These are phyloP conservation scores for Schoenoplectus triqueter DNA, from an alignment of 202 grass and related monocot genomes.

Conservation along the genomic window DNA sequence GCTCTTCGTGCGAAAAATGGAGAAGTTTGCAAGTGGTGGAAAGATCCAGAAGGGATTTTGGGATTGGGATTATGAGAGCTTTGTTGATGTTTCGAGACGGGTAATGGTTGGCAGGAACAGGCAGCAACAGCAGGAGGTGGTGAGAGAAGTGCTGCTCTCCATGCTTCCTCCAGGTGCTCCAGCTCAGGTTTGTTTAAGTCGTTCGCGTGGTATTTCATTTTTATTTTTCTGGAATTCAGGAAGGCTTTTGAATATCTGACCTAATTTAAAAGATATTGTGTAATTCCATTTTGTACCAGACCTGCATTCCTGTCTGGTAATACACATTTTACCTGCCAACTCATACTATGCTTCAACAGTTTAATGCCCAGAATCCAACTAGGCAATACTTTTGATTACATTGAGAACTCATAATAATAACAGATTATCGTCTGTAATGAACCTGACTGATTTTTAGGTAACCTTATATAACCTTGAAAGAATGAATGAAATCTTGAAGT, in stretches of 20 bases:
- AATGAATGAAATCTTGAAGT: not conserved
- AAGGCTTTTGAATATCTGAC: too few relatives aligned
- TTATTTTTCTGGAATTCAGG: too few relatives aligned
- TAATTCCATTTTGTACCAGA: not conserved
- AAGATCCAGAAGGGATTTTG: conserved; percentile 49
- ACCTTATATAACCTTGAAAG: not conserved
- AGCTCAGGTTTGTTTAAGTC: conserved; percentile 40
- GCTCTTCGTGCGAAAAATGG: conserved; percentile 85
- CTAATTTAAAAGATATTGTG: too few relatives aligned
- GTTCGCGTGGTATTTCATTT: not conserved
- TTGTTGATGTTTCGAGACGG: conserved; percentile 88
- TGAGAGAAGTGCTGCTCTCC: conserved; percentile 82
- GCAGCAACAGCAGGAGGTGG: conserved; percentile 81
- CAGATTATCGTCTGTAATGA: not conserved
- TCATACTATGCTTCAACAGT: not conserved
- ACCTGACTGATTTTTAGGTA: not conserved
- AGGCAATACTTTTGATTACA: too few relatives aligned
- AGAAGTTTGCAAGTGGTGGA: conserved; percentile 54
- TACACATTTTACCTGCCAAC: not conserved
- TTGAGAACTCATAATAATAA: not conserved
- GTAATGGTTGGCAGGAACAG: conserved; percentile 76
- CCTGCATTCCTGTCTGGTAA: not conserved
- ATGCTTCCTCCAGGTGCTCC: conserved; percentile 83
- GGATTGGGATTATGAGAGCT: conserved; percentile 91
- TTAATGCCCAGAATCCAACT: too few relatives aligned